Percentiles rank a stretch among this genome's conserved stretches.
Conservation (phyloP, 306 rosid genomes). For the Quercus gilva region DNA sequence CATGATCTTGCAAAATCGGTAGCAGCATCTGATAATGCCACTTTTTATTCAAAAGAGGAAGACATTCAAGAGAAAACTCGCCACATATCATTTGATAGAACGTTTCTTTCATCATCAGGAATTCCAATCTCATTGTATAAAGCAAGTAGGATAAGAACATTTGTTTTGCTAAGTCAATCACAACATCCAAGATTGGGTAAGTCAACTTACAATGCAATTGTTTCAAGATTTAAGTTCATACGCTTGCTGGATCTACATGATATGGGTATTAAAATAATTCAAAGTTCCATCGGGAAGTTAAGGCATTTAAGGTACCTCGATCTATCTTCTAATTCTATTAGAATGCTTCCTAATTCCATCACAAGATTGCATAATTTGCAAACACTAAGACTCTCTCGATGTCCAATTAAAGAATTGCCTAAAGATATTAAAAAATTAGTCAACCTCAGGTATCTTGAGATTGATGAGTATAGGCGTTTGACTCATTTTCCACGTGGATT, state of each 20-base stretch:
- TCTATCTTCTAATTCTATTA: neutral
- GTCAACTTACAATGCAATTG: neutral
- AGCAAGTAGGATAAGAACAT: slow-evolving; percentile 20
- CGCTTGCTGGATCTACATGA: slow-evolving; percentile 10
- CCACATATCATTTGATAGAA: neutral
- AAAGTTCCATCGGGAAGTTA: neutral
- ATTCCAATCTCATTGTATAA: neutral
- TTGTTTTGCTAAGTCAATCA: neutral
- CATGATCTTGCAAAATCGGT: no score
- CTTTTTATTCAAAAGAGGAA: no score
- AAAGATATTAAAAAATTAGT: neutral
- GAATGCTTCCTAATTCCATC: neutral
- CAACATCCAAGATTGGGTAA: no score
- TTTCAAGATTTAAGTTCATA: neutral
- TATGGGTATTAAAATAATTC: neutral
- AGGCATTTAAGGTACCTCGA: slow-evolving; percentile 5
- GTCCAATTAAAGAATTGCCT: slow-evolving; percentile 11
- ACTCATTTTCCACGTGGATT: neutral
- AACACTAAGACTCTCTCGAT: neutral
- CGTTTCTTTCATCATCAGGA: accelerated
- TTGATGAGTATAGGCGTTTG: accelerated
- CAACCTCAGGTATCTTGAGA: slow-evolving; percentile 19
- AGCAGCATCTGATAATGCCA: no score
- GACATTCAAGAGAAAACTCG: no score
- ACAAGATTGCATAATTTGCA: neutral